Evolutionary conservation across 2,329 filamentous ascomycete species (phyloP).

Genomic region (Sporothrix schenckii): DNA sequence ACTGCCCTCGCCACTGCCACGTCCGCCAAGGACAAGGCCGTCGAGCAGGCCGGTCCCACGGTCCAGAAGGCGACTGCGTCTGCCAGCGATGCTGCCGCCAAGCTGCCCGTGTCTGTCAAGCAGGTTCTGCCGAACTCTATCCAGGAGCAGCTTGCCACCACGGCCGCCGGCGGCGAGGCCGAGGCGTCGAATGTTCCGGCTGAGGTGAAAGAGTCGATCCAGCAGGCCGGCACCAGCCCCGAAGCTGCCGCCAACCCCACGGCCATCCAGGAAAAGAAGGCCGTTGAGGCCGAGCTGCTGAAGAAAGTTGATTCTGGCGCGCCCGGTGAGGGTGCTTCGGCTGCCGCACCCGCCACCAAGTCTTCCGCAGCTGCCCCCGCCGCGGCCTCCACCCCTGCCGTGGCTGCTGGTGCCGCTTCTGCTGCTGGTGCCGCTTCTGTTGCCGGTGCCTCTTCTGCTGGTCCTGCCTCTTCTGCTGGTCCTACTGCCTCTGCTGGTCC

Average conservation of each 20-base stretch:
- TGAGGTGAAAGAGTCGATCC: constrained; percentile 61
- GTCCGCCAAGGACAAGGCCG: constrained; percentile 47
- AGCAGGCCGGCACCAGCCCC: constrained; percentile 61
- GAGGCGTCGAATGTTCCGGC: constrained; percentile 56
- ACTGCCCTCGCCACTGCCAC: constrained; percentile 39
- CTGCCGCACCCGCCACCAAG: constrained; percentile 33
- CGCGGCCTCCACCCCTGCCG: constrained; percentile 17
- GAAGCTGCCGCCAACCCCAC: constrained; percentile 71
- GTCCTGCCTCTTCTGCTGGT: constrained; percentile 43
- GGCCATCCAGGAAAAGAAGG: constrained; percentile 74
- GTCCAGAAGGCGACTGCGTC: constrained; percentile 38
- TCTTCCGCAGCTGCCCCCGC: constrained; percentile 31
- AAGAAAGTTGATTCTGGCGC: constrained; percentile 51
- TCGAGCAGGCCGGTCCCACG: constrained; percentile 41
- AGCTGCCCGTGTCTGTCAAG: constrained; percentile 59
- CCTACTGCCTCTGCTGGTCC: constrained; percentile 1
- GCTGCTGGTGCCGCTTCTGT: constrained; percentile 37
- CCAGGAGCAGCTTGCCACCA: constrained; percentile 52
- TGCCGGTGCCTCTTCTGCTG: background rate
- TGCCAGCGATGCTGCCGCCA: constrained; percentile 47
- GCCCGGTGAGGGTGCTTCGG: constrained; percentile 39
- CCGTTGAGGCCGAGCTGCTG: constrained; percentile 73
- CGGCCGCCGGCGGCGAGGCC: constrained; percentile 47
- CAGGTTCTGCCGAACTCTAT: constrained; percentile 54
- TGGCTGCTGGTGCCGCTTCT: constrained; percentile 40